A percentile compares a stretch with the other conserved stretches of the same genome.
Conservation (phyloP, 495 filamentous ascomycete genomes). For the Neurospora africana region DNA sequence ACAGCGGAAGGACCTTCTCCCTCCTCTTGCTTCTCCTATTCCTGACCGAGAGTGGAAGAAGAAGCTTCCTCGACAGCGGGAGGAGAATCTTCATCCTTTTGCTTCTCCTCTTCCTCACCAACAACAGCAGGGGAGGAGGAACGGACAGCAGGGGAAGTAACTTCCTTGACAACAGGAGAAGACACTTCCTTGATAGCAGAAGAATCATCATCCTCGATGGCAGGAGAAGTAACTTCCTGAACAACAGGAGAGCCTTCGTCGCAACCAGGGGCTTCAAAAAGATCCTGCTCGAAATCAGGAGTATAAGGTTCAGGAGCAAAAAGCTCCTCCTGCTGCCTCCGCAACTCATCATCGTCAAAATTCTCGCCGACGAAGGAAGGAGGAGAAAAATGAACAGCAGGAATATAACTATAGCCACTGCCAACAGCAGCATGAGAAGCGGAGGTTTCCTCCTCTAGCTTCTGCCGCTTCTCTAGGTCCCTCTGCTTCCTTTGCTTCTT, state of each 20-base stretch:
- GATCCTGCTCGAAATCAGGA: not conserved
- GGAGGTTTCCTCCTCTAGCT: not conserved
- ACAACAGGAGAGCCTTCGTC: not conserved
- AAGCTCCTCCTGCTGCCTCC: not conserved
- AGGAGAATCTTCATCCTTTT: not conserved
- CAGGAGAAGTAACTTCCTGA: not conserved
- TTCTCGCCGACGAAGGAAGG: not conserved
- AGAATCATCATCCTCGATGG: not conserved
- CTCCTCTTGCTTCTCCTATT: not conserved
- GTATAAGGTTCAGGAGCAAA: not conserved
- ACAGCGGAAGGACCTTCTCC: not conserved
- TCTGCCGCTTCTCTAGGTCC: not conserved
- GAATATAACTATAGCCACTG: not conserved
- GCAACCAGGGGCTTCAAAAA: not conserved
- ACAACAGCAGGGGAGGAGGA: not conserved
- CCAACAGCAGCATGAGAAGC: not conserved
- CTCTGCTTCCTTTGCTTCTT: too few species aligned
- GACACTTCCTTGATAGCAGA: not conserved
- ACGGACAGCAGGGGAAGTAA: not conserved
- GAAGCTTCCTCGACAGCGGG: not conserved
- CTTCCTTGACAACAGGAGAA: not conserved
- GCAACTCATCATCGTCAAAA: not conserved
- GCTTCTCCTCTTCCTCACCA: not conserved
- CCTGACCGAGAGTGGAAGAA: not conserved
- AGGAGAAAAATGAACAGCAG: not conserved